Base-by-base conservation (phyloP, 352 stramenopile species). In the Phytophthora megakarya region DNA sequence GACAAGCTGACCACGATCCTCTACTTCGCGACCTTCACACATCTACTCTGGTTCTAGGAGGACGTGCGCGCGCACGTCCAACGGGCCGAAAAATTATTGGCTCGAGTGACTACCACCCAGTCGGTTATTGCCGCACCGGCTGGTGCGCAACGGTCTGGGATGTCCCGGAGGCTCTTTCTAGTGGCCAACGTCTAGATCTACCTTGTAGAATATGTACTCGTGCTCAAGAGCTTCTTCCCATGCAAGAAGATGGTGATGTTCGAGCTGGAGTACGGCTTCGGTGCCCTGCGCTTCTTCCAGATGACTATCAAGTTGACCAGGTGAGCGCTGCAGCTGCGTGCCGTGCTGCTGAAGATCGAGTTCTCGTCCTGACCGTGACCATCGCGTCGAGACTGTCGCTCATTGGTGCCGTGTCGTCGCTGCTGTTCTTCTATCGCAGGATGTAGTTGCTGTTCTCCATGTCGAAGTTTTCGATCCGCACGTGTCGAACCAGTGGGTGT, bases 171-270 rank as follows among this genome's bases (percentile, higher is more conserved):
- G 58, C 64, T 90, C n/a, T 88, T 93, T 35, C 65, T 93, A 3
- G 82, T 93, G 19, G 83, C 81, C 45, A 93, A 91, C 49, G 84
- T 93, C 5, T 93, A 81, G 84, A 91, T 93, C 51, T 91, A 93
- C 64, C 59, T 93, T 15, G 70, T 90, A 13, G 84, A 93, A 51
- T 88, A 78, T 39, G 80, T 93, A 51, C 65, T 93, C 6, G 76
- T 88, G 49, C 63, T 88, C 45, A 89, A 91, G 72, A 91, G 80
- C 26, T 61, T 91, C 3, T 91, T 91, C 49, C 82, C 82, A 5
- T 43, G 52, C 5, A 45, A 80, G 33, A 79, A 84, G 38, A 82
- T 76, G 40, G 72, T 88, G 39, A 52, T 91, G 6, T 89, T 90
- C 68, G 68, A 93, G 61, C 69, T 82, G 57, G 80, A 89, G 65